Evolutionary conservation across 1,139 yeast genomes (phyloP).

Genomic region (Candida freyschussii): DNA sequence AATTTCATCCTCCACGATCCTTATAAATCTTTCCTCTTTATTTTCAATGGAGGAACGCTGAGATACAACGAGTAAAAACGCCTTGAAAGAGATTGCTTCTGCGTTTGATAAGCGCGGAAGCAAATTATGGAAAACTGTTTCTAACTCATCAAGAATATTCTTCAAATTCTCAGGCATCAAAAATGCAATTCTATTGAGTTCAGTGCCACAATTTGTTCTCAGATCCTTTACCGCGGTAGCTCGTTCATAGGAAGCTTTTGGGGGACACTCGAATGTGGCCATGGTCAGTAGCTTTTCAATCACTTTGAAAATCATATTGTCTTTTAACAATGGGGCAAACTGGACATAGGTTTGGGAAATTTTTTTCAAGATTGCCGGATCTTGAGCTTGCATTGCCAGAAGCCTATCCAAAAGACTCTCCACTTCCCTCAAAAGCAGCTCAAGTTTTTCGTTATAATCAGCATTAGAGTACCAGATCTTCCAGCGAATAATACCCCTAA

Average conservation of each 20-base stretch:
- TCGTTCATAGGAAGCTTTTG: conserved; percentile 57
- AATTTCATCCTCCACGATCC: conserved; percentile 89
- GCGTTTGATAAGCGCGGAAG: conserved; percentile 77
- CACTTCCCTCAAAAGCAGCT: conserved; percentile 54
- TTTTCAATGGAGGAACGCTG: conserved; percentile 74
- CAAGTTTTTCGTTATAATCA: conserved; percentile 57
- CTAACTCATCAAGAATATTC: conserved; percentile 75
- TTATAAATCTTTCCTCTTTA: conserved; percentile 69
- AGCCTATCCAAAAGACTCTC: conserved; percentile 76
- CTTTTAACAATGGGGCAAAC: conserved; percentile 87
- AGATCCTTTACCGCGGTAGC: conserved; percentile 81
- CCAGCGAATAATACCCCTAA: conserved; percentile 96
- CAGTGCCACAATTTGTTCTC: conserved; percentile 92
- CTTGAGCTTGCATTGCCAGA: conserved; percentile 67
- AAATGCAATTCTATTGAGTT: conserved; percentile 85
- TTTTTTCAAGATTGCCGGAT: conserved; percentile 77
- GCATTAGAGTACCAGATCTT: conserved; percentile 73
- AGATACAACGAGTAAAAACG: conserved; percentile 85
- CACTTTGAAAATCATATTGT: conserved; percentile 75
- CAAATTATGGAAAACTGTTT: conserved; percentile 70
- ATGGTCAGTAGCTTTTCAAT: conserved; percentile 83
- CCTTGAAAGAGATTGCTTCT: conserved; percentile 89
- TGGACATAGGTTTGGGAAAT: conserved; percentile 94
- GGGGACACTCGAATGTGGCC: conserved; percentile 80
- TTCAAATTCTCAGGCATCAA: conserved; percentile 90